phyloP scores from a whole-genome alignment of 495 filamentous ascomycete species.

The Articulospora tetracladia region DNA sequence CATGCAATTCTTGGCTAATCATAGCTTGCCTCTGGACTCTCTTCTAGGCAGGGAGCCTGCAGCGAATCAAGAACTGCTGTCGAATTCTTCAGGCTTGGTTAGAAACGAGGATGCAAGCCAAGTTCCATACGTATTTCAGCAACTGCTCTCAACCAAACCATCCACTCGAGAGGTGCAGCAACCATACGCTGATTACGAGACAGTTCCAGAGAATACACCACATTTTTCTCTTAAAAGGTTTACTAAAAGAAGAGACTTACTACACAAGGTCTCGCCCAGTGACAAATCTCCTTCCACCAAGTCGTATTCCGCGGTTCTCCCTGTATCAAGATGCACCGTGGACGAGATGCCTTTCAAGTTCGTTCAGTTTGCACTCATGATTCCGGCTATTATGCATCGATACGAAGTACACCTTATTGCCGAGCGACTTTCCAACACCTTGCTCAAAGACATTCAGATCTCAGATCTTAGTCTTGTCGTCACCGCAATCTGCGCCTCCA shows the following conservation, averaged over 20 bases:
- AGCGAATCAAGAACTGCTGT: neutral
- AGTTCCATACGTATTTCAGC: constrained; percentile 30
- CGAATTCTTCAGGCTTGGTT: constrained; percentile 25
- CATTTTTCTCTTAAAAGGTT: constrained; percentile 48
- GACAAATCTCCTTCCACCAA: constrained; percentile 20
- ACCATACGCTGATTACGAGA: constrained; percentile 21
- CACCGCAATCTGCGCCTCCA: constrained; percentile 69
- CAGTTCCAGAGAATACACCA: constrained; percentile 34
- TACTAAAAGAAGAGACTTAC: constrained; percentile 56
- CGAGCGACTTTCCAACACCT: constrained; percentile 52
- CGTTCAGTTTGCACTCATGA: constrained; percentile 62
- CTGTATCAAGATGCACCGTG: constrained; percentile 30
- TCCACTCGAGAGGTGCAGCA: constrained; percentile 22
- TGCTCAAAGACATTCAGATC: constrained; percentile 55
- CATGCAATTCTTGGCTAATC: constrained; percentile 28
- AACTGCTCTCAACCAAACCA: constrained; percentile 36
- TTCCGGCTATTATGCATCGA: constrained; percentile 72
- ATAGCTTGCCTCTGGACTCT: constrained; percentile 18
- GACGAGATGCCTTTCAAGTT: constrained; percentile 57
- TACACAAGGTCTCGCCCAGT: constrained; percentile 35
- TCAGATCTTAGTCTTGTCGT: constrained; percentile 52
- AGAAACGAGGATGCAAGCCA: constrained; percentile 22
- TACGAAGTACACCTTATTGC: constrained; percentile 64
- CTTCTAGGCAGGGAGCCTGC: constrained; percentile 15
- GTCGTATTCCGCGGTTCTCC: constrained; percentile 31